Evolutionary conservation across 73 alveolate species (phyloP), one percentile per base, ranked within the genome.

Genomic region (Paramecium bursaria): DNA sequence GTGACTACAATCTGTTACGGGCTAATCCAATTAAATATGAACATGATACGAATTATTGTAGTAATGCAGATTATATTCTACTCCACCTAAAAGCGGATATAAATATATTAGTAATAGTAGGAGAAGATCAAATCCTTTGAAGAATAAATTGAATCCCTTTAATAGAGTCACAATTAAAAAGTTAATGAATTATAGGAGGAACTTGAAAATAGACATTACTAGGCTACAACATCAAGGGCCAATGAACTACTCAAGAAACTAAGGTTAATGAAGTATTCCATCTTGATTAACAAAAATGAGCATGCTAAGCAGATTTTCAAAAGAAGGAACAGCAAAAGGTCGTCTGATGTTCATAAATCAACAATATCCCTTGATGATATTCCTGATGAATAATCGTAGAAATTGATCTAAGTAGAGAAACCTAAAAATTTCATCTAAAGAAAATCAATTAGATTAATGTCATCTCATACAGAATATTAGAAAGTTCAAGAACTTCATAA

Each of bases 371-470:
- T 22, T 27, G 19, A 50, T 23, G 27, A 57, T 30, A 30, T 57
- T 14, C 76, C 76, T 13, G 76, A 57, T 23, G 15, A 57, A 29
- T 27, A 7, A 23, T 13, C 2, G 76, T 30, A 7, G 22, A 10
- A 23, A 11, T 30, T 57, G 76, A 30, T 23, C 21, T 17, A 10
- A 2, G 29, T 5, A 23, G 29, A 11, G 2, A 54, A 0, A 22
- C 11, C 46, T 4, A 54, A 1, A 4, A 51, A 51, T 51, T 9
- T 26, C n/a, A 21, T 67, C 22, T 19, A 21, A 39, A 67, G 82
- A 67, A 67, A 67, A 67, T 67, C 82, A 3, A 31, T 21, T 0
- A 67, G 82, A 67, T 25, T 35, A 19, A 67, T 67, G 82, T 39
- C 82, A 2, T 39, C 60, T 67, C 46, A 35, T 15, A 67, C 82